Evolutionary conservation across 2,329 filamentous ascomycete genomes (phyloP), one percentile per base, ranked within the genome.

Genomic region (Sarocladium brachiariae): DNA sequence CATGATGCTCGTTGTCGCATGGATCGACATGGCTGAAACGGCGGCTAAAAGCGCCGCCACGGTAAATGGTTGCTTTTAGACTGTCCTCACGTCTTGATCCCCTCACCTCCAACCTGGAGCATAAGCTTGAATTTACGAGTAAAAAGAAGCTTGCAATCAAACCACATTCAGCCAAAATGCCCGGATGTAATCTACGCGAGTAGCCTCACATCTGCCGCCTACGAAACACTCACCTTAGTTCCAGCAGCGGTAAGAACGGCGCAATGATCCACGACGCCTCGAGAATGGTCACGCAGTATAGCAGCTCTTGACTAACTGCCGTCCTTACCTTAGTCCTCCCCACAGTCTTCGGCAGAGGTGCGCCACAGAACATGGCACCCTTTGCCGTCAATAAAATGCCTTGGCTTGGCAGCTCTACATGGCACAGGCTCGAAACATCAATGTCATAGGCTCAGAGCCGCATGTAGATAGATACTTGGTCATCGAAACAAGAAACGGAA

Each of bases 131-230:
- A 31, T 47, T 47, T 33, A 33, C 7, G 43, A 47, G 25, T 47
- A 31, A 47, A 47, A 47, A 47, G 11, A 47, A 47, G 43, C 43
- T 47, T 47, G 43, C 25, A 31, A 33, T 47, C 16, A 33, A 47
- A 23, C 43, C 27, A 19, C 25, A 31, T 47, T 47, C 27, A 33
- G 27, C 43, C 43, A 30, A n/a, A 25, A 19, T n/a, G 23, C 25
- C 21, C 21, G 25, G n/a, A 9, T 4, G 3, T 25, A 47, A 47
- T 47, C 27, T 19, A 47, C 14, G n/a, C 21, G 43, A 21, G 25
- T 33, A 25, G n/a, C 23, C 13, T 33, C 16, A 24, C 27, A 30
- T 19, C 25, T 14, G 5, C 13, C 4, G 14, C n/a, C 9, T 18
- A n/a, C 16, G 37, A 21, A 45, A 25, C 24, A n/a, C 23, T 45